Conservation (phyloP, 75 land plant genomes). For the Cunninghamia lanceolata region DNA sequence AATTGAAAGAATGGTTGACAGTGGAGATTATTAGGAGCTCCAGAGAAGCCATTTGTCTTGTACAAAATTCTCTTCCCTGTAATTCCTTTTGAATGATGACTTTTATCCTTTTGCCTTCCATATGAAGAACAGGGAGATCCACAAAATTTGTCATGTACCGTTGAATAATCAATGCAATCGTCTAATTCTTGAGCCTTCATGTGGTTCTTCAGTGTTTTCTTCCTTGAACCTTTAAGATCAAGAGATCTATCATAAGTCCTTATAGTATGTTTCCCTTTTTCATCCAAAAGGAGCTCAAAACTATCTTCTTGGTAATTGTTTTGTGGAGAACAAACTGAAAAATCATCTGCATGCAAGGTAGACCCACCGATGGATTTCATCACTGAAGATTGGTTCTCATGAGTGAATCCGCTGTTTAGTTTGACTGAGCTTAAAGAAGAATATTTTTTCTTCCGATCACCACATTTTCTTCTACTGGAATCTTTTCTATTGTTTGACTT, state of each 20-base stretch:
- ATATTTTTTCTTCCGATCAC: neutral
- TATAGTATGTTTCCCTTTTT: conserved; percentile 2
- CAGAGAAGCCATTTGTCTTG: neutral
- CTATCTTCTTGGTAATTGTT: neutral
- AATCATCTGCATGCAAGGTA: conserved; percentile 4
- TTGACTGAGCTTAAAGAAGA: neutral
- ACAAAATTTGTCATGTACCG: conserved; percentile 11
- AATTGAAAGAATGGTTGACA: neutral
- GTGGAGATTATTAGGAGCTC: neutral
- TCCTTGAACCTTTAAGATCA: neutral
- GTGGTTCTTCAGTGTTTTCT: conserved; percentile 2
- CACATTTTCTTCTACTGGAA: neutral
- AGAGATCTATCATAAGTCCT: neutral
- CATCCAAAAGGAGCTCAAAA: neutral
- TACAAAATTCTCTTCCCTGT: neutral
- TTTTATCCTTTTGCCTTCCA: neutral
- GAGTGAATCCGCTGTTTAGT: neutral
- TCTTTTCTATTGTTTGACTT: neutral
- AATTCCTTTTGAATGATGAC: neutral
- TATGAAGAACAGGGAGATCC: conserved; percentile 10
- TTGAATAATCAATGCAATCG: conserved; percentile 18
- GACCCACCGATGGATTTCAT: neutral
- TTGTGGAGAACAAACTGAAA: neutral
- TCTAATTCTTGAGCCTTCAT: neutral
- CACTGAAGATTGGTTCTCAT: conserved; percentile 4